phyloP scores from a whole-genome alignment of 345 rosid genomes.

The Brassica nigra region DNA sequence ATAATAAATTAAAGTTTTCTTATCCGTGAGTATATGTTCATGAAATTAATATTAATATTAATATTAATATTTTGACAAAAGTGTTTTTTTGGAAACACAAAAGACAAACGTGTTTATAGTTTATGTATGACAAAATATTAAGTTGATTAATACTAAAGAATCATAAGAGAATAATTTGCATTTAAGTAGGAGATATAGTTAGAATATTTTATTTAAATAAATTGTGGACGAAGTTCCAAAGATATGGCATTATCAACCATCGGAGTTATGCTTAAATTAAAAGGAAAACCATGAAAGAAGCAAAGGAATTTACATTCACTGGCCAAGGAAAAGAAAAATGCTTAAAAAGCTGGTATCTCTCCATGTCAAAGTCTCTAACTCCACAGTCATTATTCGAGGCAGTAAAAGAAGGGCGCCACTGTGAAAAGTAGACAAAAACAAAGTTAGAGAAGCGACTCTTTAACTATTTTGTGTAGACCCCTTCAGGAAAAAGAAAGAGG shows the following conservation, averaged over 20 bases:
- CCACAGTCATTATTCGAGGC: slow-evolving; percentile 86
- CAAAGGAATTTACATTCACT: slow-evolving; percentile 60
- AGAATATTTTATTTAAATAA: too few species aligned
- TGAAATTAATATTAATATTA: too few species aligned
- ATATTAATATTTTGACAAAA: too few species aligned
- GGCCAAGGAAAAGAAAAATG: slow-evolving; percentile 73
- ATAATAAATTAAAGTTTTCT: too few species aligned
- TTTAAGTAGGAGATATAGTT: too few species aligned
- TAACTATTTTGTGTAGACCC: too few species aligned
- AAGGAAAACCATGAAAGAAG: slow-evolving; percentile 9
- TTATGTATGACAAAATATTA: too few species aligned
- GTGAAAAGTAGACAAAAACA: slow-evolving; percentile 11
- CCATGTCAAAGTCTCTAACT: slow-evolving; percentile 87
- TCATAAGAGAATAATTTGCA: neutral
- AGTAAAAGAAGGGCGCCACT: slow-evolving; percentile 77
- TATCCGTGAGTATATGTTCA: too few species aligned
- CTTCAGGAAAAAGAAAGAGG: slow-evolving; percentile 12
- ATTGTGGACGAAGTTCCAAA: slow-evolving; percentile 4
- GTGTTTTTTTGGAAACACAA: too few species aligned
- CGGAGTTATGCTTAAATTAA: neutral
- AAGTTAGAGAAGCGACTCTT: slow-evolving; percentile 20
- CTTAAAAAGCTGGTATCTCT: slow-evolving; percentile 58
- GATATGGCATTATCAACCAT: neutral
- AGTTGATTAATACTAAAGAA: too few species aligned
- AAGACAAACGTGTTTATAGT: too few species aligned